Evolutionary conservation across 805 yeast species (phyloP).

Genomic region (Spathaspora gorwiae): DNA sequence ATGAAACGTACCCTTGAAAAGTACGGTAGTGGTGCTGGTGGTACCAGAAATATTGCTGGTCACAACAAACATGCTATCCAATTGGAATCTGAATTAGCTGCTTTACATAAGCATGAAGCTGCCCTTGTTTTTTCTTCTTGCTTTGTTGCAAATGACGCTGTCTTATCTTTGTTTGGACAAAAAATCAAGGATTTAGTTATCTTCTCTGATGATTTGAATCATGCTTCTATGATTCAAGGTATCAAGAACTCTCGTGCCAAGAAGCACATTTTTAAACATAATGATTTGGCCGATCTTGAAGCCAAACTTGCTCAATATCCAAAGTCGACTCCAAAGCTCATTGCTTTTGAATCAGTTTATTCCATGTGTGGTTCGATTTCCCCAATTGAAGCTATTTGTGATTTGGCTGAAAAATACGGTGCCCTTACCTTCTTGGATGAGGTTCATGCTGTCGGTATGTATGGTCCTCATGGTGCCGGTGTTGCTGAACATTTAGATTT

Average conservation of each 20-base stretch:
- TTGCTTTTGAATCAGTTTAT: conserved; percentile 95
- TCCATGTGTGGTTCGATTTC: conserved; percentile 98
- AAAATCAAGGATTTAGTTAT: conserved; percentile 85
- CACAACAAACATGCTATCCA: conserved; percentile 87
- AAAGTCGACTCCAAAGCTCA: conserved; percentile 81
- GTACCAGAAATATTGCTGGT: conserved; percentile 98
- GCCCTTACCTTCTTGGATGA: conserved; percentile 96
- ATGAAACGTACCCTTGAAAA: conserved; percentile 78
- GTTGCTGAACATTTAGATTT: conserved; percentile 96
- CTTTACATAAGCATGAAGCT: conserved; percentile 89
- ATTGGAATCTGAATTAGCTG: conserved; percentile 82
- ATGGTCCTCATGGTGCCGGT: conserved; percentile 99
- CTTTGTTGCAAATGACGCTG: conserved; percentile 95
- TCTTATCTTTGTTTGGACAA: conserved; percentile 84
- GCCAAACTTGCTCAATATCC: conserved; percentile 74
- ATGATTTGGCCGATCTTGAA: conserved; percentile 82
- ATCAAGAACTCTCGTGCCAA: conserved; percentile 83
- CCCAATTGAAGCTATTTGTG: conserved; percentile 88
- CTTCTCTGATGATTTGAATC: conserved; percentile 89
- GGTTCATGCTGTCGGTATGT: conserved; percentile 98
- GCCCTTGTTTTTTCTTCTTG: conserved; percentile 94
- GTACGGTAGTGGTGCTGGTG: conserved; percentile 99
- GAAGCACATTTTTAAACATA: conserved; percentile 90
- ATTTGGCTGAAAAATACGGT: conserved; percentile 95
- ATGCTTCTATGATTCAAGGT: conserved; percentile 97